Evolutionary conservation across 495 filamentous ascomycete genomes (phyloP).

Genomic region (Chlorociboria aeruginascens): DNA sequence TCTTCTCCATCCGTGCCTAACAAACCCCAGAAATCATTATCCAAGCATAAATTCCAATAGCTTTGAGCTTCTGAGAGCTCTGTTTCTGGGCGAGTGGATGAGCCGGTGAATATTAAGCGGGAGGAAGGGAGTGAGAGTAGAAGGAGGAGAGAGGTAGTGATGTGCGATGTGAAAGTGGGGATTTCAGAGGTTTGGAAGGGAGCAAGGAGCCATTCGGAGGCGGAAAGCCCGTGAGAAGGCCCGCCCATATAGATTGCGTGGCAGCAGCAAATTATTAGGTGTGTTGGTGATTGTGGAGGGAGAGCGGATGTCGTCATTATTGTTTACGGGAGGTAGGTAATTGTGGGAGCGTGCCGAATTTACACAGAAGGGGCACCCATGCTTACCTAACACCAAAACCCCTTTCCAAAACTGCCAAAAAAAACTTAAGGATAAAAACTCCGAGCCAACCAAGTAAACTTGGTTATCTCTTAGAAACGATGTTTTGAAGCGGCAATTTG

Average conservation of each 20-base stretch:
- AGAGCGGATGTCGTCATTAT: slow-evolving; percentile 46
- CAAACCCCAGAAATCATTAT: slow-evolving; percentile 28
- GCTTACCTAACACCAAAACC: background rate
- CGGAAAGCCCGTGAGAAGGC: slow-evolving; percentile 39
- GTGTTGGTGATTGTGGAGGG: background rate
- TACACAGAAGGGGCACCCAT: background rate
- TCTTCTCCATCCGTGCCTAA: slow-evolving; percentile 17
- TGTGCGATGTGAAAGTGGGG: slow-evolving; percentile 59
- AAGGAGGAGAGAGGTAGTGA: slow-evolving; percentile 44
- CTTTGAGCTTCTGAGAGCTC: slow-evolving; percentile 50
- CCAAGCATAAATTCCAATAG: slow-evolving; percentile 42
- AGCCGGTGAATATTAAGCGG: slow-evolving; percentile 32
- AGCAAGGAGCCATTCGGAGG: slow-evolving; percentile 63
- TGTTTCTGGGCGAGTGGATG: slow-evolving; percentile 45
- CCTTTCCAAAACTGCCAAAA: too few species aligned
- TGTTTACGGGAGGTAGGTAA: slow-evolving; percentile 31
- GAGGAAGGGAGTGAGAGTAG: slow-evolving; percentile 22
- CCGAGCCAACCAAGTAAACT: too few species aligned
- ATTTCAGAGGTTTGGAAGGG: slow-evolving; percentile 62
- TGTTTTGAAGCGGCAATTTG: too few species aligned
- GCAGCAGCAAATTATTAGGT: slow-evolving; percentile 68
- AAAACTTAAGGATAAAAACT: too few species aligned
- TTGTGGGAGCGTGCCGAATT: too few species aligned
- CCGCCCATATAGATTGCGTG: slow-evolving; percentile 70
- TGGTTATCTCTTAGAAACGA: too few species aligned